Conservation (phyloP, 1,139 yeast species). For the Saccharomyces hybrid region DNA sequence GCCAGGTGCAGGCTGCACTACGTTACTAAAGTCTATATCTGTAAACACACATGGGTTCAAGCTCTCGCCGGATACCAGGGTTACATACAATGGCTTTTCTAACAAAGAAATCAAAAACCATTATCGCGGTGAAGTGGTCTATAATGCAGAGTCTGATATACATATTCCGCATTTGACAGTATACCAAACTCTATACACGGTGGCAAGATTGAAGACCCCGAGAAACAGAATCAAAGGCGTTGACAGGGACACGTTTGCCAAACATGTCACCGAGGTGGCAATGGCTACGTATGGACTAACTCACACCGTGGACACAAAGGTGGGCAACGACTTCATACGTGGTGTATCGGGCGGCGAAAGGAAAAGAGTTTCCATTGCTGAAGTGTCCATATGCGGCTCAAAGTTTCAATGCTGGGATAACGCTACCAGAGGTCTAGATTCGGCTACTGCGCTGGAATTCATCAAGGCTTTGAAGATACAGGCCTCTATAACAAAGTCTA, state of each 20-base stretch:
- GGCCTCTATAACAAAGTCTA: constrained; percentile 49
- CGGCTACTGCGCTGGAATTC: constrained; percentile 76
- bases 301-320: constrained; percentile 36
- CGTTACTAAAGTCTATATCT: constrained; percentile 60
- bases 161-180: constrained; percentile 43
- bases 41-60: constrained; percentile 62
- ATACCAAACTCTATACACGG: constrained; percentile 37
- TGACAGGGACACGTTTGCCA: constrained; percentile 32
- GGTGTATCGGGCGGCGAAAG: constrained; percentile 41
- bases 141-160: constrained; percentile 42
- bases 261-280: constrained; percentile 34
- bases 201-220: constrained; percentile 31
- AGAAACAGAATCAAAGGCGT: constrained; percentile 32
- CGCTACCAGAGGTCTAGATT: constrained; percentile 67
- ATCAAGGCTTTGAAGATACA: constrained; percentile 57
- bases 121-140: constrained; percentile 51
- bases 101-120: constrained; percentile 38
- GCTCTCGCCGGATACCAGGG: constrained; percentile 34
- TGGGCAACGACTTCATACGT: constrained; percentile 37
- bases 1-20: constrained; percentile 77
- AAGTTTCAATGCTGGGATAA: constrained; percentile 62
- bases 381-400: constrained; percentile 38
- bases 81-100: constrained; percentile 40
- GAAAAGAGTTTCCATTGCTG: constrained; percentile 39
- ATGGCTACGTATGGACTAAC: constrained; percentile 39